Percentiles rank a stretch among this genome's conserved stretches.
phyloP scores from a whole-genome alignment of 2,329 filamentous ascomycete species.

The Phialemoniopsis sp. region DNA sequence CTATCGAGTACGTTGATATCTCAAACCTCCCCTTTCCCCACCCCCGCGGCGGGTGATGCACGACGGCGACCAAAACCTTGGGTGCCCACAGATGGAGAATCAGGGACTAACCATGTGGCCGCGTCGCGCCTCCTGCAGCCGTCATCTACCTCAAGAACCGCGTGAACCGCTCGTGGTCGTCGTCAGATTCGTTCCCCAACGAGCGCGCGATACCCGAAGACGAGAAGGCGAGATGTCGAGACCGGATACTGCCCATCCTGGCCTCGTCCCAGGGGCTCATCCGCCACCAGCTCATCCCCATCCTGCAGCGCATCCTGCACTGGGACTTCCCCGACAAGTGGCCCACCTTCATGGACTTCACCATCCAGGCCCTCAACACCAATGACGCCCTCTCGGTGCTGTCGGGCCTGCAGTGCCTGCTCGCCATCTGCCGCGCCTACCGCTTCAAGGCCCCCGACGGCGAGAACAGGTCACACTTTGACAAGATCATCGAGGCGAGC shows the following conservation, averaged over 20 bases:
- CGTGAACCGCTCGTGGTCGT: slow-evolving; percentile 87
- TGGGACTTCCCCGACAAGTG: slow-evolving; percentile 92
- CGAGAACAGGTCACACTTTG: slow-evolving; percentile 76
- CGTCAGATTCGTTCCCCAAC: slow-evolving; percentile 67
- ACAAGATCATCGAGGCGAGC: slow-evolving; percentile 86
- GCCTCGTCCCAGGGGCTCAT: slow-evolving; percentile 76
- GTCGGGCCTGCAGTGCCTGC: slow-evolving; percentile 86
- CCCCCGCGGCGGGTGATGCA: not conserved
- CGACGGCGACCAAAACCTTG: too few species aligned
- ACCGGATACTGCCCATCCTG: slow-evolving; percentile 84
- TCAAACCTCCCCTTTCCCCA: slow-evolving; percentile 16
- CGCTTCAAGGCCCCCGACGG: slow-evolving; percentile 83
- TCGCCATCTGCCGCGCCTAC: slow-evolving; percentile 94
- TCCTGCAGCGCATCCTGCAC: slow-evolving; percentile 93
- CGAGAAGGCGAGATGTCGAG: slow-evolving; percentile 82
- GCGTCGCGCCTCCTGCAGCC: slow-evolving; percentile 46
- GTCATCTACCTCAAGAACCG: slow-evolving; percentile 98
- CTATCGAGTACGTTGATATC: slow-evolving; percentile 71
- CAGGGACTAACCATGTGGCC: not conserved
- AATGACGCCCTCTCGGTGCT: slow-evolving; percentile 85
- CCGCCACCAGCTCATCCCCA: slow-evolving; percentile 88
- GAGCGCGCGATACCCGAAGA: slow-evolving; percentile 78
- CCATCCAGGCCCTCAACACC: slow-evolving; percentile 80
- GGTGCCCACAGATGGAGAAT: slow-evolving; percentile 2
- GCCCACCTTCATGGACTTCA: slow-evolving; percentile 93